Percentiles rank a stretch among this genome's conserved stretches.
phyloP scores from a whole-genome alignment of 306 rosid species.

The Quillaja saponaria region DNA sequence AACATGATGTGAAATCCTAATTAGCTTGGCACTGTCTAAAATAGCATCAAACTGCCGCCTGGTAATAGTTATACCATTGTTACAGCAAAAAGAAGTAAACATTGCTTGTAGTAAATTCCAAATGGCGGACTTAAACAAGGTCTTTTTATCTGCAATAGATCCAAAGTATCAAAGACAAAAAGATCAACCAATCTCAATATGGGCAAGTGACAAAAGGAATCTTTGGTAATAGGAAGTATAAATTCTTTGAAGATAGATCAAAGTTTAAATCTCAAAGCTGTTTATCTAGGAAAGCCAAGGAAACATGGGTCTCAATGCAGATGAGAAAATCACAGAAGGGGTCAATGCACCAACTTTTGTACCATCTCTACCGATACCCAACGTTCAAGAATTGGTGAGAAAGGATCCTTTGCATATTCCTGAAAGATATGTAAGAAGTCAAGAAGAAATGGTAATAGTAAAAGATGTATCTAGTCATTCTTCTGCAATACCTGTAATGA shows the following conservation, averaged over 20 bases:
- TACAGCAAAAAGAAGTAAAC: too few relatives aligned
- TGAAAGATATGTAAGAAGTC: conserved; percentile 31
- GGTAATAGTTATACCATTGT: too few relatives aligned
- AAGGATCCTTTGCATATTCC: conserved; percentile 36
- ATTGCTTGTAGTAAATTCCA: too few relatives aligned
- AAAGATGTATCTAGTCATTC: conserved; percentile 31
- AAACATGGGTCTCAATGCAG: conserved; percentile 28
- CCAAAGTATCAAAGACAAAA: too few relatives aligned
- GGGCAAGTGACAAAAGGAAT: too few relatives aligned
- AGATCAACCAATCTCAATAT: too few relatives aligned
- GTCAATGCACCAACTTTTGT: conserved; percentile 25
- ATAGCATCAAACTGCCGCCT: too few relatives aligned
- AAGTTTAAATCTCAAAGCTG: background rate
- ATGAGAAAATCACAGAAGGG: background rate
- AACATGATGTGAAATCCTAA: too few relatives aligned
- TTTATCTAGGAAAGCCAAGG: background rate
- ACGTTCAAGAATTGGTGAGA: conserved; percentile 51
- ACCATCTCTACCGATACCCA: conserved; percentile 36
- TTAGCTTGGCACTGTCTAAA: too few relatives aligned
- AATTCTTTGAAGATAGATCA: background rate
- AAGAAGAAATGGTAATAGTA: conserved; percentile 24
- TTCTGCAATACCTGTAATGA: conserved; percentile 37
- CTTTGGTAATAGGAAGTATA: conserved; percentile 2
- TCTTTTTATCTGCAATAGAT: too few relatives aligned
- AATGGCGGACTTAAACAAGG: too few relatives aligned